Evolutionary conservation across 2,329 filamentous ascomycete species (phyloP).

Genomic region (Aspergillus fijiensis): DNA sequence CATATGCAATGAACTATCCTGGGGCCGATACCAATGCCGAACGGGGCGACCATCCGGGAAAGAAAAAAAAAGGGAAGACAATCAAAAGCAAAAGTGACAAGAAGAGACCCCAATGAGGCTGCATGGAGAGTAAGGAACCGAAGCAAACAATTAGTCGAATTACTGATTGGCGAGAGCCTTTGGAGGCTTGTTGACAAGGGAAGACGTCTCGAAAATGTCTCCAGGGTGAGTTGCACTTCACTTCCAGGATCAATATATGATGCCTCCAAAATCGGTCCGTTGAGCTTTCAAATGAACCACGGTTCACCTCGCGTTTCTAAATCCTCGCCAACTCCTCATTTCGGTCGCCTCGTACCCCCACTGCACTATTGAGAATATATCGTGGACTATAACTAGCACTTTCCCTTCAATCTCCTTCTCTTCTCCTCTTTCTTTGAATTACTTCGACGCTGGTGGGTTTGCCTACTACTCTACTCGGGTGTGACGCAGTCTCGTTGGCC

Average conservation of each 20-base stretch:
- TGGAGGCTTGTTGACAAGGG: too few species aligned
- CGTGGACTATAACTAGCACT: not conserved
- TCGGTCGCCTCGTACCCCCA: not conserved
- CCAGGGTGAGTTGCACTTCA: too few species aligned
- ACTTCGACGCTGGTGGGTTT: not conserved
- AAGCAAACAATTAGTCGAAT: too few species aligned
- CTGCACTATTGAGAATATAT: not conserved
- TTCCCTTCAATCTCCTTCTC: not conserved
- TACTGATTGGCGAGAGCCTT: too few species aligned
- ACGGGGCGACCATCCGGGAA: too few species aligned
- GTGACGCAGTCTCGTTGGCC: conserved; percentile 3
- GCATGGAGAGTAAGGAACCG: too few species aligned
- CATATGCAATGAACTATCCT: conserved; percentile 15
- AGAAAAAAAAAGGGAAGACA: too few species aligned
- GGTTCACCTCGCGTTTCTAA: not conserved
- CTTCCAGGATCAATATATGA: too few species aligned
- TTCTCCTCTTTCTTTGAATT: not conserved
- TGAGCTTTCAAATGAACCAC: not conserved
- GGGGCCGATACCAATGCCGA: not conserved
- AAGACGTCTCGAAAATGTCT: too few species aligned
- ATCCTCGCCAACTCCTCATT: not conserved
- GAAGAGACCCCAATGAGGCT: too few species aligned
- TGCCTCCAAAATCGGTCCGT: not conserved
- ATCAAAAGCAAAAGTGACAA: too few species aligned
- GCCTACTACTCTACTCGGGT: not conserved